phyloP scores from a whole-genome alignment of 495 filamentous ascomycete genomes.

The Penicillium lagena region DNA sequence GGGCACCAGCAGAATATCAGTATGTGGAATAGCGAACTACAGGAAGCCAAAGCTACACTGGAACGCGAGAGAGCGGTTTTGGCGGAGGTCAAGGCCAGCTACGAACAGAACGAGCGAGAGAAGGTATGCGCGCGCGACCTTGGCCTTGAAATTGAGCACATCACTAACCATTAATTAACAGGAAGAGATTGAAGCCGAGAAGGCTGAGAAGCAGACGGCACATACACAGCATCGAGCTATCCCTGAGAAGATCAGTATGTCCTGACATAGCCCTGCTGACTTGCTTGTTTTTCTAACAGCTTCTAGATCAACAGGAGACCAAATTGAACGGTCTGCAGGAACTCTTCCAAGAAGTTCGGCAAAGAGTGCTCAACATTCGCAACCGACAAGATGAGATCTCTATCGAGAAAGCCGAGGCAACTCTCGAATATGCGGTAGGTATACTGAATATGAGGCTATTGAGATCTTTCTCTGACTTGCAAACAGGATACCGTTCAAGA shows the following conservation, averaged over 20 bases:
- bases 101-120: conserved; percentile 20
- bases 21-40: conserved; percentile 35
- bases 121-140: conserved; percentile 22
- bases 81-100: conserved; percentile 23
- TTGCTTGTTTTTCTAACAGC: conserved; percentile 7
- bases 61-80: conserved; percentile 29
- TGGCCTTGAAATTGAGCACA: too few species aligned
- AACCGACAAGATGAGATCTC: conserved; percentile 49
- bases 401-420: conserved; percentile 55
- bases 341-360: conserved; percentile 34
- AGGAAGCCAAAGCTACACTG: conserved; percentile 26
- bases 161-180: conserved; percentile 2
- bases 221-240: conserved; percentile 55
- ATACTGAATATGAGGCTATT: not conserved
- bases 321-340: conserved; percentile 36
- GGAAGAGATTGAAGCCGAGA: conserved; percentile 45
- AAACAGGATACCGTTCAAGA: conserved; percentile 50
- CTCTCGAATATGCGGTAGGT: conserved; percentile 59
- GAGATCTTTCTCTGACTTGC: conserved; percentile 5
- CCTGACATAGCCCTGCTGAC: not conserved
- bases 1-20: conserved; percentile 38
- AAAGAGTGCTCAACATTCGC: conserved; percentile 35
- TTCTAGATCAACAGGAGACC: conserved; percentile 46
- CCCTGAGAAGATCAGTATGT: conserved; percentile 62
- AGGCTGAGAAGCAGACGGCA: conserved; percentile 52